Percentiles rank a stretch among this genome's conserved stretches.
These are phyloP conservation scores for Xylaria palmicola DNA, from an alignment of 495 filamentous ascomycete genomes.

Conservation along the genomic window DNA sequence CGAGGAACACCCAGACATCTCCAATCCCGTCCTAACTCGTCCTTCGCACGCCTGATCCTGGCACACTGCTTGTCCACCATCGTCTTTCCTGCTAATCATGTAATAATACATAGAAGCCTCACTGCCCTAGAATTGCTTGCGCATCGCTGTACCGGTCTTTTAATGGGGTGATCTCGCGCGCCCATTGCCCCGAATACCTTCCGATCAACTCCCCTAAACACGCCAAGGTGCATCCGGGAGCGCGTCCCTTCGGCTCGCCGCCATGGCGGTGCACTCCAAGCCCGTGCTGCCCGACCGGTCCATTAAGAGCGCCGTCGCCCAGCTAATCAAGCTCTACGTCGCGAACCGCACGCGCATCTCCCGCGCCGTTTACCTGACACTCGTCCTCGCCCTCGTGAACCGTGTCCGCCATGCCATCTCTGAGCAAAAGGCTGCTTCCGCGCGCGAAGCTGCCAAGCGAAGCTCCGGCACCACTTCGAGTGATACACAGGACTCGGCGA, in stretches of 20 bases:
- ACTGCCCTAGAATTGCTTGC: conserved; percentile 2
- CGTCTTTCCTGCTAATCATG: conserved; percentile 15
- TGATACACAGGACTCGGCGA: conserved; percentile 41
- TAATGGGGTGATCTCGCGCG: conserved; percentile 1
- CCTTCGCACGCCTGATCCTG: background rate
- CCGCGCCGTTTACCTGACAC: conserved; percentile 85
- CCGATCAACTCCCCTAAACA: background rate
- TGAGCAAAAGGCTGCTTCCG: conserved; percentile 87
- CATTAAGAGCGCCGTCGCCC: conserved; percentile 69
- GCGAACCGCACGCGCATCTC: conserved; percentile 85
- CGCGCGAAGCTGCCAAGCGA: conserved; percentile 64
- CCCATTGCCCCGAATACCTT: background rate
- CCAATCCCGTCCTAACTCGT: conserved; percentile 3
- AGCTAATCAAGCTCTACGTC: conserved; percentile 74
- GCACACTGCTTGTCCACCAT: background rate
- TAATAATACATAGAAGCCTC: conserved; percentile 15
- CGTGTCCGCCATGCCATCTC: conserved; percentile 87
- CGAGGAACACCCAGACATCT: conserved; percentile 23
- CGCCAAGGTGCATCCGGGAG: conserved; percentile 7
- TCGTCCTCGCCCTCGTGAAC: conserved; percentile 83
- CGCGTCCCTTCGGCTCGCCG: conserved; percentile 15
- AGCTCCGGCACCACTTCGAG: conserved; percentile 54
- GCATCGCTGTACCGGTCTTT: background rate
- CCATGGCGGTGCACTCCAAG: conserved; percentile 83
- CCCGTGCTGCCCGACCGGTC: conserved; percentile 64